Percentiles rank a stretch among this genome's conserved stretches.
Conservation (phyloP, 208 protist genomes). For the Crithidia fasciculata region DNA sequence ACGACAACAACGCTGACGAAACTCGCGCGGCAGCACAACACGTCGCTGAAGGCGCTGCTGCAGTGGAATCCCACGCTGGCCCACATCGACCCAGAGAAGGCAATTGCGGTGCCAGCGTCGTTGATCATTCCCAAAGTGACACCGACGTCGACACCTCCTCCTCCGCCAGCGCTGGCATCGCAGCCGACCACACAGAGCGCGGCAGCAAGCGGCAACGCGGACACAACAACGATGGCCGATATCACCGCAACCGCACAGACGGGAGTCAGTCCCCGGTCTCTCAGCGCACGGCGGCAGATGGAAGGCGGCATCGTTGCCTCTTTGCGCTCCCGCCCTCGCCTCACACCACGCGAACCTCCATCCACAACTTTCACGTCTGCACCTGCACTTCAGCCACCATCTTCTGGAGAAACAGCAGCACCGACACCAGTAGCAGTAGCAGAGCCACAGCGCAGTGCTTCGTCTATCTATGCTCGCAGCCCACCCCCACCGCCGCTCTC, state of each 20-base stretch:
- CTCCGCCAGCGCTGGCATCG: background rate
- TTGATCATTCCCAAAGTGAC: slow-evolving; percentile 8
- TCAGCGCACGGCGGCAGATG: slow-evolving; percentile 6
- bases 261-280: background rate
- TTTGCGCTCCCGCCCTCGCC: slow-evolving; percentile 12
- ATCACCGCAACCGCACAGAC: background rate
- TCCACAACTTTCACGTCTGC: background rate
- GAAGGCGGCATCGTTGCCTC: slow-evolving; percentile 15
- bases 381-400: background rate
- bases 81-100: slow-evolving; percentile 25
- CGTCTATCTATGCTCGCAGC: background rate
- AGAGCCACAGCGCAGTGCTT: background rate
- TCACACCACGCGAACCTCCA: slow-evolving; percentile 7
- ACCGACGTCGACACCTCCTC: background rate
- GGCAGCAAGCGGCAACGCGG: too few relatives aligned
- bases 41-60: slow-evolving; percentile 30
- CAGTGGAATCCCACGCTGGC: slow-evolving; percentile 48
- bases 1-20: slow-evolving; percentile 43
- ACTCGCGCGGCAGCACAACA: slow-evolving; percentile 41
- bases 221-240: too few relatives aligned
- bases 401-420: background rate
- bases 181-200: too few relatives aligned
- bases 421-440: background rate
- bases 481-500: slow-evolving; percentile 7
- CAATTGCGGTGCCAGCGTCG: slow-evolving; percentile 20